Base-by-base conservation (phyloP, 352 stramenopile genomes). In the Pythium dissimile region DNA sequence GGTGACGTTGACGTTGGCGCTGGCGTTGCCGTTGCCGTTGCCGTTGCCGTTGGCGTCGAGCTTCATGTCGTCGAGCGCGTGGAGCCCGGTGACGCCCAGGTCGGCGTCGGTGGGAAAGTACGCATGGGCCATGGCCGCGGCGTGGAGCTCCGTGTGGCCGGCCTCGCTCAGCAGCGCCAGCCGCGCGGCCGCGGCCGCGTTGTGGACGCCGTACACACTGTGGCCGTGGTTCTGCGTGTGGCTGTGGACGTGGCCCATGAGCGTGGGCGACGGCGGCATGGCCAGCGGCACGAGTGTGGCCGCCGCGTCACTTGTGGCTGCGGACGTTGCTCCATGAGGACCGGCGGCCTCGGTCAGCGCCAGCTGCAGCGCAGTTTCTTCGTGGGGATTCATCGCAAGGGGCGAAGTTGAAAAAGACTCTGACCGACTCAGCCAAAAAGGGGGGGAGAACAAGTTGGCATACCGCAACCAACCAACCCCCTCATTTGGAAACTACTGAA, bases 341-440 rank as follows among this genome's bases (percentile, higher is more conserved):
- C 42, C 52, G 51, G 28, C 43, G 28, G n/a, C 20, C 21, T 61
- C 51, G 26, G 26, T 35, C 18, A 66, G 52, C 51, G 59, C 59
- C 43, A 66, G 59, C 51, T 57, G 44, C 48, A 66, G 51, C 47
- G 57, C 59, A 24, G 59, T 66, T 56, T 66, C 59, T n/a, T 66
- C 59, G 45, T 66, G 59, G 7, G 59, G 44, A 41, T 66, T 55
- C 59, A 66, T 66, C 20, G 51, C 21, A 16, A 35, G 47, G 26
- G 30, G 20, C 5, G 7, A 10, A 11, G 27, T 15, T 24, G 27
- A 46, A 54, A 54, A 49, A n/a, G n/a, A n/a, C n/a, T n/a, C n/a
- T n/a, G n/a, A n/a, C n/a, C n/a, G n/a, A n/a, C n/a, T n/a, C n/a
- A n/a, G n/a, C n/a, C n/a, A n/a, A n/a, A n/a, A n/a, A n/a, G n/a